Evolutionary conservation across 306 rosid species (phyloP).

Genomic region (Glycine latifolia): DNA sequence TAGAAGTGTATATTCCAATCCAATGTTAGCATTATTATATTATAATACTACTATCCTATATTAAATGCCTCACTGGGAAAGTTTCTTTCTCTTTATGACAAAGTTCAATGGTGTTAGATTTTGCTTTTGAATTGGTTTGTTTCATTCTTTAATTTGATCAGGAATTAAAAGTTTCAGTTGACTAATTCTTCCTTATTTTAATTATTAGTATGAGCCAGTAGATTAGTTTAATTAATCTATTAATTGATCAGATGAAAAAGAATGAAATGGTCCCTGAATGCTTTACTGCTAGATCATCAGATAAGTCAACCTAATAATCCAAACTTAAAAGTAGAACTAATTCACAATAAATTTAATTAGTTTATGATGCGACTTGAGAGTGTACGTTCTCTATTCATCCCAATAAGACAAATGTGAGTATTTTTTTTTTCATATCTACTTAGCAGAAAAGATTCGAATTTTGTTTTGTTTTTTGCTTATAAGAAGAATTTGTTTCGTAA

Average conservation of each 20-base stretch:
- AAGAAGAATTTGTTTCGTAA: not conserved
- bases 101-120: constrained; percentile 10
- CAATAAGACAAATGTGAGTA: not conserved
- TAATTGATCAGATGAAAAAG: not conserved
- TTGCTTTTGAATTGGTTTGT: not conserved
- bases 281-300: not conserved
- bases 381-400: not conserved
- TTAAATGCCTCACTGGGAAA: not conserved
- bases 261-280: constrained; percentile 3
- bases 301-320: not conserved
- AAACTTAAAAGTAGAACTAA: not conserved
- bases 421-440: not conserved
- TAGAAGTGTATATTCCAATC: constrained; percentile 51
- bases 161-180: not conserved
- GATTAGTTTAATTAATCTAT: constrained; percentile 1
- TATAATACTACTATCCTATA: constrained; percentile 16
- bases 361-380: not conserved
- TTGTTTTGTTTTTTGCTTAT: not conserved
- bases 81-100: not conserved
- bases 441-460: not conserved
- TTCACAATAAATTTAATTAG: not conserved
- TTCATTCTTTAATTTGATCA: not conserved
- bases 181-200: not conserved
- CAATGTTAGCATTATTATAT: constrained; percentile 17
- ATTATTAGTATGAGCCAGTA: not conserved